Base-by-base conservation (phyloP, 805 yeast genomes). In the Yarrowia sp. region DNA sequence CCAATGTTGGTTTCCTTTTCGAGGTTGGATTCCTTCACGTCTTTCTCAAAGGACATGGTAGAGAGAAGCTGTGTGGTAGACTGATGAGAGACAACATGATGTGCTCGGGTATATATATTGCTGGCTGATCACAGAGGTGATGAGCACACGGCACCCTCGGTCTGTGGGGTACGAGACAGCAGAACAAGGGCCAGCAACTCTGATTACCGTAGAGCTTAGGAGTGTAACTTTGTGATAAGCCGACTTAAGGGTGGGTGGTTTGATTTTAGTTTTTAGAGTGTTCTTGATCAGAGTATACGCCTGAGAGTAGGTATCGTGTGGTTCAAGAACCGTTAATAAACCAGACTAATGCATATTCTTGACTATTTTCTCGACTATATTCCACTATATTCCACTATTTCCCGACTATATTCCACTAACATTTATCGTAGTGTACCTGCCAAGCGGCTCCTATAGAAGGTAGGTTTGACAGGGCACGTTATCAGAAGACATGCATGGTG, bases 401-500 rank as follows among this genome's bases (percentile, higher is more conserved):
- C 54, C 36, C 19, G 54, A 48, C 19, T 48, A 48, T 14, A 17
- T 30, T 32, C 9, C 54, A 38, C n/a, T n/a, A n/a, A n/a, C n/a
- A n/a, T n/a, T n/a, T n/a, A n/a, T n/a, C n/a, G n/a, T n/a, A n/a
- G n/a, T n/a, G 54, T 48, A 38, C 54, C 54, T 48, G 54, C 54
- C 38, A 48, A 48, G 52, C 30, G 28, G 14, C 38, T 8, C 38
- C 19, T 21, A 9, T 2, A 6, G 4, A 17, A 21, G 9, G n/a
- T 21, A 48, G 38, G 38, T 48, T 48, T 32, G 38, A 48, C 38
- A 32, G 38, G 30, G 40, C 56, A 33, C 58, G 58, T 51, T 51
- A 51, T 51, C 58, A 51, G 58, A 35, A 33, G 41, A 33, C 58
- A 35, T 51, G 58, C 58, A 51, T 51, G 58, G 58, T 51, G 58